phyloP scores from a whole-genome alignment of 768 basidiomycete genomes.

The Phanerochaete sordida region DNA sequence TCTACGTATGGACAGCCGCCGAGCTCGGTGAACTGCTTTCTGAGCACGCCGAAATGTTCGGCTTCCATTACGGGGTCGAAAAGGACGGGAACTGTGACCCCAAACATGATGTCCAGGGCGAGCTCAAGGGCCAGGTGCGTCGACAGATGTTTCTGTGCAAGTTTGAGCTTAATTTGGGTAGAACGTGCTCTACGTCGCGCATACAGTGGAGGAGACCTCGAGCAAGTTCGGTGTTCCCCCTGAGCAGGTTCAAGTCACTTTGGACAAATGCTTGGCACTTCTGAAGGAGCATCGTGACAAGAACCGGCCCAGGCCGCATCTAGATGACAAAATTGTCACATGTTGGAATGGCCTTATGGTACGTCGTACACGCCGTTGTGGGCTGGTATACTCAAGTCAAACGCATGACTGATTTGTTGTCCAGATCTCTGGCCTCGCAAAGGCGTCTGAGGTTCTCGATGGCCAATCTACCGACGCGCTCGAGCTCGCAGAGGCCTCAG shows the following conservation, averaged over 20 bases:
- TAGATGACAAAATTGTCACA: constrained; percentile 40
- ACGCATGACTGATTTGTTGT: no score
- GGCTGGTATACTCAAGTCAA: no score
- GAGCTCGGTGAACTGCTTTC: constrained; percentile 31
- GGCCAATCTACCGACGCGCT: constrained; percentile 3
- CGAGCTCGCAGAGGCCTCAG: constrained; percentile 15
- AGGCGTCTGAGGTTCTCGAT: constrained; percentile 14
- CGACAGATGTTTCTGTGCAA: background rate
- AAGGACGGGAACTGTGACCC: constrained; percentile 34
- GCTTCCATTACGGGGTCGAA: constrained; percentile 32
- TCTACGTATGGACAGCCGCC: constrained; percentile 34
- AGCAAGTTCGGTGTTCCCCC: constrained; percentile 14
- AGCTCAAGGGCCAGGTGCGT: constrained; percentile 27
- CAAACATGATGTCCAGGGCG: constrained; percentile 33
- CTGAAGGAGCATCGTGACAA: constrained; percentile 30
- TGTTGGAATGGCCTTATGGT: constrained; percentile 42
- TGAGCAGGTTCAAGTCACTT: constrained; percentile 19
- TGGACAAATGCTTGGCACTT: constrained; percentile 17
- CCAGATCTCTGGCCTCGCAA: constrained; percentile 22
- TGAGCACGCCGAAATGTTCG: constrained; percentile 26
- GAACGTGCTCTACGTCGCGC: constrained; percentile 22
- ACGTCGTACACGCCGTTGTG: constrained; percentile 14
- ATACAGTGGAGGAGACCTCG: constrained; percentile 18
- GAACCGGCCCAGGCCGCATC: constrained; percentile 33
- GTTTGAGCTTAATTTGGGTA: background rate